phyloP scores from a whole-genome alignment of 1,284 basidiomycete species.

The Lignosus rhinocerotis region DNA sequence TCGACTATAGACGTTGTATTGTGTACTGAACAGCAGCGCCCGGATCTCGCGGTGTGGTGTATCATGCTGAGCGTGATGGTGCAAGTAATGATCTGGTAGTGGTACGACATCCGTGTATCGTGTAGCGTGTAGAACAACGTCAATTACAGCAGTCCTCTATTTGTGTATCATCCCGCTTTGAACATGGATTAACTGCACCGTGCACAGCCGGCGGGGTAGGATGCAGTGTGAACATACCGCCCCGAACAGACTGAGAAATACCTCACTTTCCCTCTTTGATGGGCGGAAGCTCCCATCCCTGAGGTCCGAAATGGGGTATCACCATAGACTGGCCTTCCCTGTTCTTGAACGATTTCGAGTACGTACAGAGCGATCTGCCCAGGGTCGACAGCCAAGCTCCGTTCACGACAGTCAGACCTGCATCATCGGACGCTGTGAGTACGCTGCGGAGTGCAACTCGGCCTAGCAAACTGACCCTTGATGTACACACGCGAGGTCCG shows the following conservation, averaged over 20 bases:
- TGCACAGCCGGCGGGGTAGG: not conserved
- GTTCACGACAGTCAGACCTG: slow-evolving; percentile 85
- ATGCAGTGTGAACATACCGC: not conserved
- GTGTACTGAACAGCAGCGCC: slow-evolving; percentile 3
- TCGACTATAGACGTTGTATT: slow-evolving; percentile 10
- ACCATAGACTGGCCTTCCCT: slow-evolving; percentile 66
- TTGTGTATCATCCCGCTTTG: not conserved
- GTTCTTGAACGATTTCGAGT: slow-evolving; percentile 82
- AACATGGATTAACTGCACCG: too few relatives aligned
- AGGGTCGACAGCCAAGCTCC: slow-evolving; percentile 86
- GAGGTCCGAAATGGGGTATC: slow-evolving; percentile 81
- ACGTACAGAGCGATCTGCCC: slow-evolving; percentile 83
- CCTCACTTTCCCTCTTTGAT: slow-evolving; percentile 48
- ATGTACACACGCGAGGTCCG: slow-evolving; percentile 77
- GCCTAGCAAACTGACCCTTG: slow-evolving; percentile 57
- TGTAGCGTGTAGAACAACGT: slow-evolving; percentile 17
- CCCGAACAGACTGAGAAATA: not conserved
- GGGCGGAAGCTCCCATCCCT: slow-evolving; percentile 83
- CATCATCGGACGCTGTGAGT: not conserved
- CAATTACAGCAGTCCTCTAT: not conserved
- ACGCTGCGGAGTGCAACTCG: not conserved
- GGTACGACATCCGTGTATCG: slow-evolving; percentile 19
- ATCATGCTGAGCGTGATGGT: slow-evolving; percentile 13
- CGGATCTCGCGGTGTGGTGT: slow-evolving; percentile 6
- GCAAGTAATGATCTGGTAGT: slow-evolving; percentile 4